Evolutionary conservation across 768 basidiomycete genomes (phyloP).

Genomic region (Coprinopsis strossmayeri): DNA sequence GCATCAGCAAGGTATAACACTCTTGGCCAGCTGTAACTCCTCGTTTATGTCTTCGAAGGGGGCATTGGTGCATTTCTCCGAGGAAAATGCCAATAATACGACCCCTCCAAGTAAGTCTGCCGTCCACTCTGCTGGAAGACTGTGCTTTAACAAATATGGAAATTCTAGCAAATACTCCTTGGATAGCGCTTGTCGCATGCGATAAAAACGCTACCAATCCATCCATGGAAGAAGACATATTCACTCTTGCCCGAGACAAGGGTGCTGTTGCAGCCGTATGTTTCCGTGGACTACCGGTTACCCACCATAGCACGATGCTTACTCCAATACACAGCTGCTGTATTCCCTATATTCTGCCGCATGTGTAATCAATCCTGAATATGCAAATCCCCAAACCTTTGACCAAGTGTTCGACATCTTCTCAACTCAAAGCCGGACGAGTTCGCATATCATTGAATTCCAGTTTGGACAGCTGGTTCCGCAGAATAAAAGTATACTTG

Average conservation of each 20-base stretch:
- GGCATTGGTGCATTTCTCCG: constrained; percentile 78
- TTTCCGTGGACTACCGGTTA: constrained; percentile 6
- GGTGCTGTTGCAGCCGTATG: constrained; percentile 79
- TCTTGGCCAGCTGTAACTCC: neutral
- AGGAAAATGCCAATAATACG: constrained; percentile 40
- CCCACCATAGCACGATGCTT: neutral
- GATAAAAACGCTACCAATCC: constrained; percentile 68
- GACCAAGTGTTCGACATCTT: constrained; percentile 74
- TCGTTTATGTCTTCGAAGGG: constrained; percentile 44
- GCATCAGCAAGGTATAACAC: constrained; percentile 47
- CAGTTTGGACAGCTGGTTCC: constrained; percentile 57
- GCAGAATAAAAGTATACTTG: constrained; percentile 44
- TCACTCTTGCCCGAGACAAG: constrained; percentile 70
- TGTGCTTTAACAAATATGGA: constrained; percentile 10
- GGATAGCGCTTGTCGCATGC: constrained; percentile 87
- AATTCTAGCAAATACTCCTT: constrained; percentile 63
- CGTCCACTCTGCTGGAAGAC: constrained; percentile 1
- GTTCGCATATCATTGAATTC: constrained; percentile 48
- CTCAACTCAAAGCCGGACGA: constrained; percentile 56
- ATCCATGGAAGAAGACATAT: constrained; percentile 61
- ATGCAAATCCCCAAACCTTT: constrained; percentile 40
- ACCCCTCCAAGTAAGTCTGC: constrained; percentile 42
- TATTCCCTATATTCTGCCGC: constrained; percentile 69
- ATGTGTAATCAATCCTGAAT: constrained; percentile 71
- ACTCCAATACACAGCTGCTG: constrained; percentile 45